Percentiles rank a stretch among this genome's conserved stretches.
phyloP scores from a whole-genome alignment of 2,329 filamentous ascomycete genomes.

The Botrytis fabae region DNA sequence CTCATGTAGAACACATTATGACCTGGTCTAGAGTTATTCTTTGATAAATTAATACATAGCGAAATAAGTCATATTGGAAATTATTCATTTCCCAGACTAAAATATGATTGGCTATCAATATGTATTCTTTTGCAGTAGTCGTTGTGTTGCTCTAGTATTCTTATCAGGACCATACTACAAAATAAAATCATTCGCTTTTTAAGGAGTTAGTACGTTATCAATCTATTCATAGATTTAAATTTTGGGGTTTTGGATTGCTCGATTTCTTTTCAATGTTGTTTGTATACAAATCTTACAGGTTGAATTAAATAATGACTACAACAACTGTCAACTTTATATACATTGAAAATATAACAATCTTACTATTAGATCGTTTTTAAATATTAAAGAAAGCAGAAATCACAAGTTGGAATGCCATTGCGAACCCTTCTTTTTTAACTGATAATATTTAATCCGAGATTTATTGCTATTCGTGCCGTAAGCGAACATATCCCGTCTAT shows the following conservation, averaged over 20 bases:
- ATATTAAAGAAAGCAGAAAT: not conserved
- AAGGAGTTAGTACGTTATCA: rapidly evolving
- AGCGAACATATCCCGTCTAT: not conserved
- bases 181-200: not conserved
- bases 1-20: not conserved
- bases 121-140: not conserved
- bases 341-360: not conserved
- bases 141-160: not conserved
- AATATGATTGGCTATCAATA: not conserved
- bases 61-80: not conserved
- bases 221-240: not conserved
- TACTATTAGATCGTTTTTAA: not conserved
- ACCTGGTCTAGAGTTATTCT: not conserved
- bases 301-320: not conserved
- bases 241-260: not conserved
- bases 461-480: not conserved
- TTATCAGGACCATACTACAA: rapidly evolving
- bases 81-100: not conserved
- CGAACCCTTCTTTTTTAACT: not conserved
- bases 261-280: too few relatives aligned
- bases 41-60: not conserved
- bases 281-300: not conserved
- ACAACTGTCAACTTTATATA: not conserved
- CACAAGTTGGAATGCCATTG: not conserved
- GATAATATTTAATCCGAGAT: not conserved